Conservation (phyloP, 1,139 yeast species). For the Hemisphaericaspora xylanilytica region DNA sequence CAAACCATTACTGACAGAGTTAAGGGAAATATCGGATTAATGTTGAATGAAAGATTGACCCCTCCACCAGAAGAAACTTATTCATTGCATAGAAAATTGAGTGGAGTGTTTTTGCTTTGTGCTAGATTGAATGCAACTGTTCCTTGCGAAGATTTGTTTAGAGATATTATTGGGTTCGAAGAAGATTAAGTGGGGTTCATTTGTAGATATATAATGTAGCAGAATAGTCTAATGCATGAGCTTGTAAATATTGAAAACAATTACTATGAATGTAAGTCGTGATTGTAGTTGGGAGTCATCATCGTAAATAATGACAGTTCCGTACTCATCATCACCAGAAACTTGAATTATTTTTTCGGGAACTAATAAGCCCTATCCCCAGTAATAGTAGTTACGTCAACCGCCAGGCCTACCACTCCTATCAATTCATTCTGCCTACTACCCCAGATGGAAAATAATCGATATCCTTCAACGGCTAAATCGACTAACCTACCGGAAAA, state of each 20-base stretch:
- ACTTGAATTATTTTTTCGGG: too few relatives aligned
- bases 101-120: conserved; percentile 91
- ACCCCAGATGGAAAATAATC: neutral
- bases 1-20: conserved; percentile 96
- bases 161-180: conserved; percentile 60
- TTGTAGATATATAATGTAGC: neutral
- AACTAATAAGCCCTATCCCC: too few relatives aligned
- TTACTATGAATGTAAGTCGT: too few relatives aligned
- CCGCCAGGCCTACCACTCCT: too few relatives aligned
- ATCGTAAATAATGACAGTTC: too few relatives aligned
- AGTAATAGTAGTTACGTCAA: too few relatives aligned
- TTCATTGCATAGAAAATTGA: conserved; percentile 87
- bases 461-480: neutral
- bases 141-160: conserved; percentile 76
- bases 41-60: conserved; percentile 87
- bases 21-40: conserved; percentile 75
- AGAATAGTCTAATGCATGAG: too few relatives aligned
- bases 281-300: too few relatives aligned
- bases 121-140: conserved; percentile 81
- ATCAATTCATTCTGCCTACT: too few relatives aligned
- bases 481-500: too few relatives aligned
- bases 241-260: too few relatives aligned
- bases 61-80: conserved; percentile 99
- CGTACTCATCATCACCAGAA: too few relatives aligned
- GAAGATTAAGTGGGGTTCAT: conserved; percentile 16